Base-by-base conservation (phyloP, 306 rosid genomes). In the Macrotyloma uniflorum region DNA sequence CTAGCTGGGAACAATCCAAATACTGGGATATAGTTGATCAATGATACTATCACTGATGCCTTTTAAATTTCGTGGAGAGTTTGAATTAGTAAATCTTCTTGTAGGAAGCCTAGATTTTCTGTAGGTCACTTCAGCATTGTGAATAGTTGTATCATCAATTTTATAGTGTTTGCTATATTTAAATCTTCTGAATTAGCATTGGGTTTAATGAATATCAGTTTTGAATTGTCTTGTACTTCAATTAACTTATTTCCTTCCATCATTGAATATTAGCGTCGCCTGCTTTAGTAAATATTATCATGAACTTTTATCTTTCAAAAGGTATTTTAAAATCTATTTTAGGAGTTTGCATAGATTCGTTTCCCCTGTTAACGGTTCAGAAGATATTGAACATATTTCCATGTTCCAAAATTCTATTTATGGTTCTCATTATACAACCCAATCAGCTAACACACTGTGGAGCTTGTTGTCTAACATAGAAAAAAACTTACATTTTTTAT, bases 1-100 rank as follows among this genome's bases (percentile, higher is more conserved):
- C 98, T 93, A 73, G 97, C 97, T 1, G 98, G 98, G 82, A 89
- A 95, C 90, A 92, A 92, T 77, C 91, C 90, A 70, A 92, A 95
- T 69, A 70, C 89, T 24, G 91, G 87, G 61, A 36, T 91, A 13
- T 95, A 90, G 87, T 61, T 72, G 45, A 55, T 9, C 18, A 47
- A 47, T n/a, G 46, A 67, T 16, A 24, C 57, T 14, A 46, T 51
- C 28, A 32, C 24, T 36, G 16, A 50, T 13, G 26, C 12, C 9
- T 14, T 26, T 7, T 68, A 32, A 4, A 16, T 72, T 11, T 32
- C 15, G 70, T 11, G 33, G 74, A 30, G 80, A 36, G 58, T 33
- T 50, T 14, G 38, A 28, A 16, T 69, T 2, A 3, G 72, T 67
- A 66, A 18, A 24, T 49, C 24, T 69, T 38, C 30, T 46, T 16